A percentile compares a stretch with the other conserved stretches of the same genome.
Conservation (phyloP, 192 early-diverging fungal genomes). For the Backusella macrospora region DNA sequence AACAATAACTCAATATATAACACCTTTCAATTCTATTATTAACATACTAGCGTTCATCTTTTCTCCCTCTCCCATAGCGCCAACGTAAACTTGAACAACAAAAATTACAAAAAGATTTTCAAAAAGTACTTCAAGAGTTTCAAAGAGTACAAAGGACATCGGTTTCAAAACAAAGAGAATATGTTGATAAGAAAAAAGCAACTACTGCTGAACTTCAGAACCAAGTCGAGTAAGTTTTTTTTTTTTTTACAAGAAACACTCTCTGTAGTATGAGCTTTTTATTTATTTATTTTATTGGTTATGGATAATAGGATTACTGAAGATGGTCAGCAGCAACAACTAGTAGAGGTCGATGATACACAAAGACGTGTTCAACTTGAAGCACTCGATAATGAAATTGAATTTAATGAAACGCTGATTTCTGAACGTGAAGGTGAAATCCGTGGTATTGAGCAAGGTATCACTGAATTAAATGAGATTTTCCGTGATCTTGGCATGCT, state of each 20-base stretch:
- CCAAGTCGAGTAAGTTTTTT: constrained; percentile 33
- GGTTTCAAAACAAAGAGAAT: constrained; percentile 83
- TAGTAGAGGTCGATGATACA: constrained; percentile 60
- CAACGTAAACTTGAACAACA: constrained; percentile 87
- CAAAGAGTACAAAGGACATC: constrained; percentile 83
- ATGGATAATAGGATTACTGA: neutral
- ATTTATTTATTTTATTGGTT: too few species aligned
- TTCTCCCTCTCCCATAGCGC: constrained; percentile 43
- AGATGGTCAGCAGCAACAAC: constrained; percentile 56
- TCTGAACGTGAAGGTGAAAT: constrained; percentile 93
- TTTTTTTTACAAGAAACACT: neutral
- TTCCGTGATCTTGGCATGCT: constrained; percentile 95
- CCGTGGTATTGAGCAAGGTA: constrained; percentile 89
- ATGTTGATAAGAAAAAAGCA: constrained; percentile 75
- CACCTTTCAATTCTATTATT: neutral
- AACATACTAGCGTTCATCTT: neutral
- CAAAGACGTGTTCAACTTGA: constrained; percentile 66
- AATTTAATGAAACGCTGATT: constrained; percentile 94
- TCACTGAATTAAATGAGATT: constrained; percentile 94
- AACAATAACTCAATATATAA: neutral
- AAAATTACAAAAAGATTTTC: constrained; percentile 95
- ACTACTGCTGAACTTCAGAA: constrained; percentile 35
- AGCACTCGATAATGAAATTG: constrained; percentile 87
- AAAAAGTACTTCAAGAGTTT: constrained; percentile 87
- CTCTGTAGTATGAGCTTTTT: too few species aligned